phyloP scores from a whole-genome alignment of 2,329 filamentous ascomycete genomes.

The Talaromyces sp. region DNA sequence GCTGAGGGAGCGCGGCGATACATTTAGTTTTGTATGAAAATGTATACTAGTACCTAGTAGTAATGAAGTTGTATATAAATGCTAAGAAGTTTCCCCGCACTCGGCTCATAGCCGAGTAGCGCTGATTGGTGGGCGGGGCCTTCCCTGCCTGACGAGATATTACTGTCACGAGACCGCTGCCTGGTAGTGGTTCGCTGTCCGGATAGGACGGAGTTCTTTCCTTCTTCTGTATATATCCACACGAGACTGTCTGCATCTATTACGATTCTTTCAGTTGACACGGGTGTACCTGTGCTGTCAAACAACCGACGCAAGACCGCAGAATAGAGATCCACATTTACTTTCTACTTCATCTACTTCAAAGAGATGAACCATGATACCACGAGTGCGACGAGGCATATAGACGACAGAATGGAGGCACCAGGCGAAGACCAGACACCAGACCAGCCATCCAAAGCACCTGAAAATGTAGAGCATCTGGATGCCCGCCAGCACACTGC shows the following conservation, averaged over 20 bases:
- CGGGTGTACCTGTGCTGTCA: background rate
- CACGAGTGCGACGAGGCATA: background rate
- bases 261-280: background rate
- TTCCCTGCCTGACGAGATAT: background rate
- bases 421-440: background rate
- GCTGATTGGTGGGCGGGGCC: background rate
- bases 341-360: background rate
- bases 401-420: background rate
- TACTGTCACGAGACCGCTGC: background rate
- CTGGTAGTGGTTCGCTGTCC: too few relatives aligned
- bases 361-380: background rate
- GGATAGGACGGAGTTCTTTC: too few relatives aligned
- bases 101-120: background rate
- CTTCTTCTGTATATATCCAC: too few relatives aligned
- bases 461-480: background rate
- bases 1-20: constrained; percentile 76
- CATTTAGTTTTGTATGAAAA: constrained; percentile 80
- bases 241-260: background rate
- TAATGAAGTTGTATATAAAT: too few relatives aligned
- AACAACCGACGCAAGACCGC: background rate
- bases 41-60: too few relatives aligned
- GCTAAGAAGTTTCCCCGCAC: background rate
- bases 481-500: background rate
- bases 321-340: background rate
- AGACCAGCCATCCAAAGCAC: background rate